Evolutionary conservation across 371 early-diverging fungal genomes (phyloP).

Genomic region (Mortierella sp.): DNA sequence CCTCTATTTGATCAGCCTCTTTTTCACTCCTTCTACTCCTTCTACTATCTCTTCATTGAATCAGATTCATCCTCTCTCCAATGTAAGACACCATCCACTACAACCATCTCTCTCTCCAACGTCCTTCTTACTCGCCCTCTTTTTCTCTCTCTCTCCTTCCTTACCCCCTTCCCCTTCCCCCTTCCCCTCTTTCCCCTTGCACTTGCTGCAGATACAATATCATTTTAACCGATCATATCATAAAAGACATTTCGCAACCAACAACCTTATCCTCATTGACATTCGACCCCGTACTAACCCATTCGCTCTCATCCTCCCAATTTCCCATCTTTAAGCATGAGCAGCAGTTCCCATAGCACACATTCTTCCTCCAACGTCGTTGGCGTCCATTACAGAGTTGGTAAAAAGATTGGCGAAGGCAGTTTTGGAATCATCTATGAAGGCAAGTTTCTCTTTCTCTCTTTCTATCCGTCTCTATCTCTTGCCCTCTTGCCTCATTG

Average conservation of each 20-base stretch:
- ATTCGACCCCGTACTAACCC: slow-evolving; percentile 1
- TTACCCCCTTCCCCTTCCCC: neutral
- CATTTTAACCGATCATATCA: no score
- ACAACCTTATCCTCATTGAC: neutral
- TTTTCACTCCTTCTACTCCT: no score
- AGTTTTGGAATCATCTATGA: slow-evolving; percentile 98
- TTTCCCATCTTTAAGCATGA: slow-evolving; percentile 25
- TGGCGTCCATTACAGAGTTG: slow-evolving; percentile 95
- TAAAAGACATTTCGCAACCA: no score
- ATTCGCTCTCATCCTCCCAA: neutral
- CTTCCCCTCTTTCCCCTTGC: neutral
- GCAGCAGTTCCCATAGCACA: slow-evolving; percentile 54
- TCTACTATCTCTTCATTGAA: no score
- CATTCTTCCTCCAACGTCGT: slow-evolving; percentile 76
- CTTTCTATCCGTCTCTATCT: neutral
- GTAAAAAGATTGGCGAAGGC: slow-evolving; percentile 97
- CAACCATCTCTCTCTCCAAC: no score
- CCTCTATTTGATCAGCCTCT: no score
- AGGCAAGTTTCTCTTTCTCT: slow-evolving; percentile 69
- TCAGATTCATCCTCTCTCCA: no score
- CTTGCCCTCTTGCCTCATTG: neutral
- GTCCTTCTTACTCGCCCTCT: no score
- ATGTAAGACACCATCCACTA: no score
- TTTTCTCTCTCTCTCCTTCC: neutral
- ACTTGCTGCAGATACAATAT: no score